Percentiles rank a stretch among this genome's conserved stretches.
phyloP scores from a whole-genome alignment of 1,284 basidiomycete genomes.

The Cryptococcus wingfieldii region DNA sequence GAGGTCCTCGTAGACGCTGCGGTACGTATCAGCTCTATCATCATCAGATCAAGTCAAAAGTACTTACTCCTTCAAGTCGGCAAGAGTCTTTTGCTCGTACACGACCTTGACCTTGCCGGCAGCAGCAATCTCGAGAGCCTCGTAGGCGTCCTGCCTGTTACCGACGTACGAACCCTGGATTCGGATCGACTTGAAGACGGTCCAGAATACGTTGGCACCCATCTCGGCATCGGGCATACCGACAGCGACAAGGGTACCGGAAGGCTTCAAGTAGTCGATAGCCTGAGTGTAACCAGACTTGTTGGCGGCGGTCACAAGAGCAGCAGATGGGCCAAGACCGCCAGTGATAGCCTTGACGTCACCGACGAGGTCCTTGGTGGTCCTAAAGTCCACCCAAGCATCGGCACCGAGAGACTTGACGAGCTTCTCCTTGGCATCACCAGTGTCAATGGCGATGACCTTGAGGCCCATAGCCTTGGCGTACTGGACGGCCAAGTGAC shows the following conservation, averaged over 20 bases:
- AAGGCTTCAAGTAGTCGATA: slow-evolving; percentile 61
- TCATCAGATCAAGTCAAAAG: not conserved
- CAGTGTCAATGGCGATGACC: slow-evolving; percentile 73
- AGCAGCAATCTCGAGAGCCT: slow-evolving; percentile 68
- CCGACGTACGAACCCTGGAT: slow-evolving; percentile 74
- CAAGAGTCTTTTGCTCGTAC: slow-evolving; percentile 38
- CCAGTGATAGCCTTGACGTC: slow-evolving; percentile 56
- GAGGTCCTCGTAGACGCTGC: slow-evolving; percentile 19
- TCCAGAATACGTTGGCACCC: slow-evolving; percentile 68
- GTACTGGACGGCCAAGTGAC: not conserved
- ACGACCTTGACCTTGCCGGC: slow-evolving; percentile 62
- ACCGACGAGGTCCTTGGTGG: slow-evolving; percentile 29
- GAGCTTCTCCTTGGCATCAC: slow-evolving; percentile 68
- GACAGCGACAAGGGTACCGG: slow-evolving; percentile 66
- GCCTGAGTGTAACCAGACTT: slow-evolving; percentile 65
- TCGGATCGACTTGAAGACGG: slow-evolving; percentile 63
- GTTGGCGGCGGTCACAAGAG: slow-evolving; percentile 58
- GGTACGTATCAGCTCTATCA: not conserved
- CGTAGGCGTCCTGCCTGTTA: slow-evolving; percentile 64
- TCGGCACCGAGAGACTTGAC: slow-evolving; percentile 52
- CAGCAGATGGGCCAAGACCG: slow-evolving; percentile 69
- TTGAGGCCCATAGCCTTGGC: slow-evolving; percentile 55
- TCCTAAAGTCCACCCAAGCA: slow-evolving; percentile 73
- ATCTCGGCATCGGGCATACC: slow-evolving; percentile 61
- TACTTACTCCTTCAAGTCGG: not conserved